Conservation (phyloP, 2,329 filamentous ascomycete genomes). For the Remersonia thermophila region DNA sequence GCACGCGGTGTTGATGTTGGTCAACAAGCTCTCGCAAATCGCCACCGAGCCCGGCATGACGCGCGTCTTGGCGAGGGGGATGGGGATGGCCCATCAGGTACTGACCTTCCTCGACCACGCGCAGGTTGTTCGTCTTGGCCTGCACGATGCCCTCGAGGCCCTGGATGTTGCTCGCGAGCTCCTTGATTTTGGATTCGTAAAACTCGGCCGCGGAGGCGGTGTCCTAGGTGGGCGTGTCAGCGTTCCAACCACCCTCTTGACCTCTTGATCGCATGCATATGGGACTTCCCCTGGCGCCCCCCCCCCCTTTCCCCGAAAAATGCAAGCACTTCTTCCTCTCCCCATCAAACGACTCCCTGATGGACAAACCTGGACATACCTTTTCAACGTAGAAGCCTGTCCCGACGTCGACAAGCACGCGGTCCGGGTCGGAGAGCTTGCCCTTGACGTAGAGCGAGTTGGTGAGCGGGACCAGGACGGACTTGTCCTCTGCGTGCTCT, state of each 20-base stretch:
- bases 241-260: no score
- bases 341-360: no score
- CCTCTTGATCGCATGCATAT: constrained; percentile 27
- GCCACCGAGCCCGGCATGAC: no score
- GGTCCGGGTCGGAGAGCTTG: constrained; percentile 57
- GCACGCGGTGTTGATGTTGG: constrained; percentile 2
- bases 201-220: constrained; percentile 42
- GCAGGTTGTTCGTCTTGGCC: constrained; percentile 70
- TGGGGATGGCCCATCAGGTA: no score
- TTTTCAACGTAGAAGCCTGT: constrained; percentile 96
- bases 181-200: constrained; percentile 44
- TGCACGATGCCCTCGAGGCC: constrained; percentile 46
- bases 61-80: no score
- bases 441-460: constrained; percentile 91
- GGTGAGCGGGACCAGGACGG: constrained; percentile 83
- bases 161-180: constrained; percentile 40
- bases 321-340: no score
- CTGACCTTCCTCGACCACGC: constrained; percentile 77
- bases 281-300: no score
- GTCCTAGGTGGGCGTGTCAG: no score
- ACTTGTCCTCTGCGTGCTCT: constrained; percentile 28
- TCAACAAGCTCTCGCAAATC: neutral
- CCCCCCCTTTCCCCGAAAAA: no score
- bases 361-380: no score
- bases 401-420: constrained; percentile 81